These are phyloP conservation scores for Helenozyma rhizophorensis DNA, from an alignment of 805 yeast species.

Conservation along the genomic window DNA sequence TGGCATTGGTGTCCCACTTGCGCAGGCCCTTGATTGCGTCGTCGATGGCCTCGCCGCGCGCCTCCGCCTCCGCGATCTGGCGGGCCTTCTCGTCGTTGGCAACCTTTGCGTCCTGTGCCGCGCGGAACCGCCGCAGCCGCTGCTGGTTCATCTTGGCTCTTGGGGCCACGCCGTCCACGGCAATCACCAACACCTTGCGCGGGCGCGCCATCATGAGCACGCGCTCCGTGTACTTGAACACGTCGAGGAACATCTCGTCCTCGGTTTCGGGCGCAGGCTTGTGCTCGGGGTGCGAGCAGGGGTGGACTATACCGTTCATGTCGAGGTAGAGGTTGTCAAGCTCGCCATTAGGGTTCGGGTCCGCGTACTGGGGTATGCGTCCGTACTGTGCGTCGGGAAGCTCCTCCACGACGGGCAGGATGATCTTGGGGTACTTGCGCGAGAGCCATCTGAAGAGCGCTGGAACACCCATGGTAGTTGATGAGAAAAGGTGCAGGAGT, in stretches of 20 bases:
- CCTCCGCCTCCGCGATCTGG: slow-evolving; percentile 53
- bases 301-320: slow-evolving; percentile 99
- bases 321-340: slow-evolving; percentile 89
- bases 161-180: slow-evolving; percentile 99
- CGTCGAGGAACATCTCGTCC: slow-evolving; percentile 93
- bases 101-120: slow-evolving; percentile 86
- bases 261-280: slow-evolving; percentile 95
- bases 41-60: slow-evolving; percentile 72
- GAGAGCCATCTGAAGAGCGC: slow-evolving; percentile 97
- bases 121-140: slow-evolving; percentile 86
- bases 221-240: slow-evolving; percentile 88
- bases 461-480: slow-evolving; percentile 94
- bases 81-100: slow-evolving; percentile 67
- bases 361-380: slow-evolving; percentile 43
- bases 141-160: slow-evolving; percentile 98
- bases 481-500: too few relatives aligned
- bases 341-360: slow-evolving; percentile 93
- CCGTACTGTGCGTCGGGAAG: slow-evolving; percentile 42
- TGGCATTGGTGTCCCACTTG: slow-evolving; percentile 93
- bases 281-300: slow-evolving; percentile 97
- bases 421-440: slow-evolving; percentile 86
- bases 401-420: slow-evolving; percentile 84
- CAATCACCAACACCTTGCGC: slow-evolving; percentile 85
- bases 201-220: slow-evolving; percentile 94
- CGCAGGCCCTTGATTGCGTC: slow-evolving; percentile 67